Evolutionary conservation across 2,329 filamentous ascomycete species (phyloP).

Genomic region (Epichloe uncinata): DNA sequence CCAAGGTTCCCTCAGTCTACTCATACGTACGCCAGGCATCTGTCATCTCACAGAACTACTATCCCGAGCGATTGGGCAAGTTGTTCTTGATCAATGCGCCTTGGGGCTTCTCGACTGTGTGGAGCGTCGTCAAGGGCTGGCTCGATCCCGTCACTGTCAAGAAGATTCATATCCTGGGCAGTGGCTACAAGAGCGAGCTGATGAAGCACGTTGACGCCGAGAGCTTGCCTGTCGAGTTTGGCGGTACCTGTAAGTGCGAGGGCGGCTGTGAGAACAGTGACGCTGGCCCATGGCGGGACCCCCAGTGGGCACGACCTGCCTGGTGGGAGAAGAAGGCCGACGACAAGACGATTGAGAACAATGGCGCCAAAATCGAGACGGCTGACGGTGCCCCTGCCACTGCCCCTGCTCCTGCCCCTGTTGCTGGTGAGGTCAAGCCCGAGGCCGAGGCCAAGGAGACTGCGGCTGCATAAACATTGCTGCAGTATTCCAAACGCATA

Average conservation of each 20-base stretch:
- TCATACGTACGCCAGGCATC: slow-evolving; percentile 76
- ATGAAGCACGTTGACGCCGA: slow-evolving; percentile 74
- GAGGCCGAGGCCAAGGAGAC: slow-evolving; percentile 22
- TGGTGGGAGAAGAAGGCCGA: slow-evolving; percentile 45
- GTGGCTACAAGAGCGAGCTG: slow-evolving; percentile 70
- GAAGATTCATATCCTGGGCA: slow-evolving; percentile 87
- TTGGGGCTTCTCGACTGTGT: slow-evolving; percentile 85
- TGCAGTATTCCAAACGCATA: neutral
- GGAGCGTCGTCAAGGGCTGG: slow-evolving; percentile 80
- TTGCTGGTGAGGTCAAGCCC: slow-evolving; percentile 16
- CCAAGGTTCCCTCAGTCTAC: slow-evolving; percentile 73
- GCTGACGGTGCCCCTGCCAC: slow-evolving; percentile 17
- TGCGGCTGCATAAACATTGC: slow-evolving; percentile 5
- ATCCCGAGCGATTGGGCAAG: slow-evolving; percentile 90
- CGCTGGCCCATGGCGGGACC: slow-evolving; percentile 71
- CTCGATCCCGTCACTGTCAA: slow-evolving; percentile 91
- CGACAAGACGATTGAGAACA: slow-evolving; percentile 24
- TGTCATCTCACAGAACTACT: slow-evolving; percentile 94
- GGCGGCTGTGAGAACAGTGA: slow-evolving; percentile 82
- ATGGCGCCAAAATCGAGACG: slow-evolving; percentile 24
- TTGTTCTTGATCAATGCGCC: slow-evolving; percentile 97
- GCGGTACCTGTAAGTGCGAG: slow-evolving; percentile 67
- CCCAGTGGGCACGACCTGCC: slow-evolving; percentile 48
- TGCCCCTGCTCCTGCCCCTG: slow-evolving; percentile 13
- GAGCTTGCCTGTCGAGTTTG: slow-evolving; percentile 79